Evolutionary conservation across 257 asterid genomes (phyloP).

Genomic region (Solanum rostratum): DNA sequence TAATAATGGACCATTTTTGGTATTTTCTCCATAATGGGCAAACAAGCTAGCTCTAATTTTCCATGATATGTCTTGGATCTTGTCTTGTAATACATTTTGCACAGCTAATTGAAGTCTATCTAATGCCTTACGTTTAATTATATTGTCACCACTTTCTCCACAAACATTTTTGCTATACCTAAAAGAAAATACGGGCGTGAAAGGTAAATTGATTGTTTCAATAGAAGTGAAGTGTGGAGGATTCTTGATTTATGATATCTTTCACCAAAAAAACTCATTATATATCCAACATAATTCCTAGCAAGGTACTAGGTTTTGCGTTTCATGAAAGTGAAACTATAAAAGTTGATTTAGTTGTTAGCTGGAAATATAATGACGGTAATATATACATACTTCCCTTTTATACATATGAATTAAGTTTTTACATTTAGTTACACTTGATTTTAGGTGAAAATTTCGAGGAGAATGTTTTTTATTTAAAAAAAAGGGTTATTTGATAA

Average conservation of each 20-base stretch:
- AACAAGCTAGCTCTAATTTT: neutral
- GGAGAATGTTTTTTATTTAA: neutral
- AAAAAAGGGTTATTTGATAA: neutral
- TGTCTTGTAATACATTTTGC: too few species aligned
- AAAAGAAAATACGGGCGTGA: neutral
- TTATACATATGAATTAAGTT: neutral
- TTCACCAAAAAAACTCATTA: neutral
- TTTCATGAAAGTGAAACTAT: neutral
- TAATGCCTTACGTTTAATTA: neutral
- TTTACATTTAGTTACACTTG: neutral
- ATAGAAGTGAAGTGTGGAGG: neutral
- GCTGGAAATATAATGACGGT: neutral
- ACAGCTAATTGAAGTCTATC: neutral
- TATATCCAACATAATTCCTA: neutral
- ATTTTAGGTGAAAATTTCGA: neutral
- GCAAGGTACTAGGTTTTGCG: neutral
- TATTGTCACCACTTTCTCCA: neutral
- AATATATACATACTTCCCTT: neutral
- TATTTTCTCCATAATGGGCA: neutral
- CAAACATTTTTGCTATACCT: neutral
- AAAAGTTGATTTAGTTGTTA: neutral
- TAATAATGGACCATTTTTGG: neutral
- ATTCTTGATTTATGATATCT: neutral
- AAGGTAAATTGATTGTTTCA: neutral
- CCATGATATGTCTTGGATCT: neutral